Base-by-base conservation (phyloP, 768 basidiomycete genomes). In the Russula ochroleuca region DNA sequence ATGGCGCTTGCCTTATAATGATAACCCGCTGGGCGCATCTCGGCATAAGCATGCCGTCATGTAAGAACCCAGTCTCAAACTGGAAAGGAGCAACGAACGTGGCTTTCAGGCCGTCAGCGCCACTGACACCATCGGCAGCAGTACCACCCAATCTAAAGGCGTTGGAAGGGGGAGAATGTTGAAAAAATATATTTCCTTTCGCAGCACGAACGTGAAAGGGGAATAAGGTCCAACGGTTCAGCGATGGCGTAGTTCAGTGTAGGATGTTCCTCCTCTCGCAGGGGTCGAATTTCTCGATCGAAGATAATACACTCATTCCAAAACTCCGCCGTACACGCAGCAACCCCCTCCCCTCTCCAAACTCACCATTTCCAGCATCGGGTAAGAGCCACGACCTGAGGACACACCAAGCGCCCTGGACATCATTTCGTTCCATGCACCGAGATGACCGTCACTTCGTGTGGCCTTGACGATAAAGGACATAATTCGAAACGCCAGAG, bases 31-130 rank as follows among this genome's bases (percentile, higher is more conserved):
- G 17, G 10, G n/a, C 9, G n/a, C 9, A 41, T 53, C 33, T 43
- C 19, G 33, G 41, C 35, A 4, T 48, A 50, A 47, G 38, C 23
- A 41, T 64, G 63, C 64, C 59, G 54, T 65, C 5, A 65, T 33
- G 5, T 15, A 13, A 23, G 17, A 28, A 25, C 23, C 47, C 43
- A 47, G 2, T 45, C 37, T 40, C 25, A 14, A 37, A 43, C 25
- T 28, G 21, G 45, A 28, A 28, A 60, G 59, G 13, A 17, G n/a
- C 23, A 31, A 61, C 64, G 59, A 65, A 65, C 64, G 64, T 65
- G 61, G 10, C 8, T 6, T 7, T 2, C 33, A 5, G 19, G 47
- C 2, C 23, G 14, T 2, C 7, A 43, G 40, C 59, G 54, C 54
- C 37, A 21, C 17, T 14, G 47, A 54, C 33, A n/a, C n/a, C n/a